Evolutionary conservation across 306 rosid genomes (phyloP), one percentile per base, ranked within the genome.

Genomic region (Luffa acutangula): DNA sequence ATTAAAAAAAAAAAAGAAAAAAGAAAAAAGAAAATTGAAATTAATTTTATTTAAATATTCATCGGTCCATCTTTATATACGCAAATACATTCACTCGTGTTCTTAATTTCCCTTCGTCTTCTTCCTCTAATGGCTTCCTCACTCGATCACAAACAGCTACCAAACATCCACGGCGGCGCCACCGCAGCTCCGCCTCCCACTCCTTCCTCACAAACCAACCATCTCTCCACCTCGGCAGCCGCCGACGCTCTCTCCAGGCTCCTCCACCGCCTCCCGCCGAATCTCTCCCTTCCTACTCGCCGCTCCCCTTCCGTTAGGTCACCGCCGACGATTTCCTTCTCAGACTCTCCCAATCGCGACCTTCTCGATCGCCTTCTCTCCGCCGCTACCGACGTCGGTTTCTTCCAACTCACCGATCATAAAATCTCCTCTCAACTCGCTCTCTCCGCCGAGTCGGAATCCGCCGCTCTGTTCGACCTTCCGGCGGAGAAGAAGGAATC

Each of bases 171-270:
- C 78, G 85, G 86, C 75, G 91, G 90, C 73, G 85, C 96, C 89
- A 89, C 97, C 79, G 86, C 97, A 49, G 96, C 98, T 9, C 97
- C 98, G 0, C 97, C 97, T 34, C 98, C 98, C 9, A 94, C 97
- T 0, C 98, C 98, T 0, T 86, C 97, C 0, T 31, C 89, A 0
- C 83, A 86, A 76, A 72, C 85, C 10, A 76, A 75, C 65, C 85
- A 78, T 79, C 25, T 86, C 9, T 71, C 90, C 48, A 75, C 88
- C 18, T 58, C 91, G 37, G 80, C 80, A 66, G 84, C 89, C 42
- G 97, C 93, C 76, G 94, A 90, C 48, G 81, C 94, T 41, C 90
- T 94, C 80, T 92, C 97, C 14, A 82, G 71, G 15, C 89, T 92
- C 82, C 88, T 92, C 86, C 86, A 88, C 86, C 94, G 94, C 77